Base-by-base conservation (phyloP, 2,329 filamentous ascomycete species). In the Venturia asperata region DNA sequence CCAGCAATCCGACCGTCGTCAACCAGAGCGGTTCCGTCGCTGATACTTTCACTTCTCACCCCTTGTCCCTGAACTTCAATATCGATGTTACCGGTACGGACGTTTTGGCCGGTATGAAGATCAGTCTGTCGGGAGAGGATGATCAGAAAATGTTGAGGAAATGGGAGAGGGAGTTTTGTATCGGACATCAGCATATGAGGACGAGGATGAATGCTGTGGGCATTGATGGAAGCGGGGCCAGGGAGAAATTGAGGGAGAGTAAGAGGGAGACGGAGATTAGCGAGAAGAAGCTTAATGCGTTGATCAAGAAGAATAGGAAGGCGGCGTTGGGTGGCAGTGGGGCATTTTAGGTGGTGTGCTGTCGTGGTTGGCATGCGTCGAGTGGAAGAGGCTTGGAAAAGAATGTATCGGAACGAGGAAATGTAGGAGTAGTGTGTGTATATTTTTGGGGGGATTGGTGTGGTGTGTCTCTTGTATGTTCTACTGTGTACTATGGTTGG, bases 171-270 rank as follows among this genome's bases (percentile, higher is more conserved):
- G 58, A 62, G 13, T 56, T 65, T 15, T 34, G 52, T 58, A 24
- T 24, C 37, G 52, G 52, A n/a, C 52, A 58, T 58, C 52, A 58
- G 30, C 52, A 58, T 37, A 58, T 58, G 52, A 19, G 52, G 15
- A 5, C 19, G 72, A 71, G 64, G 70, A 61, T 21, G 27, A 37
- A 41, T 82, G 5, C 75, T 85, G 9, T 83, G 88, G 79, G 84
- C 78, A 61, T 79, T 87, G 1, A 82, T 87, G 67, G 87, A 89
- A 66, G 82, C 85, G 1, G 87, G 89, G 75, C 77, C 76, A 65
- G 82, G 82, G 27, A 42, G 49, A 55, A 58, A 37, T 30, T 47
- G 58, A 70, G 79, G 45, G 67, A 69, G 34, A 81, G 83, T 37
- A 79, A 81, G 62, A 84, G 82, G 71, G 86, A 88, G 72, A 82